These are phyloP conservation scores for Glutinoglossum americanum DNA, from an alignment of 495 filamentous ascomycete species.

Conservation along the genomic window DNA sequence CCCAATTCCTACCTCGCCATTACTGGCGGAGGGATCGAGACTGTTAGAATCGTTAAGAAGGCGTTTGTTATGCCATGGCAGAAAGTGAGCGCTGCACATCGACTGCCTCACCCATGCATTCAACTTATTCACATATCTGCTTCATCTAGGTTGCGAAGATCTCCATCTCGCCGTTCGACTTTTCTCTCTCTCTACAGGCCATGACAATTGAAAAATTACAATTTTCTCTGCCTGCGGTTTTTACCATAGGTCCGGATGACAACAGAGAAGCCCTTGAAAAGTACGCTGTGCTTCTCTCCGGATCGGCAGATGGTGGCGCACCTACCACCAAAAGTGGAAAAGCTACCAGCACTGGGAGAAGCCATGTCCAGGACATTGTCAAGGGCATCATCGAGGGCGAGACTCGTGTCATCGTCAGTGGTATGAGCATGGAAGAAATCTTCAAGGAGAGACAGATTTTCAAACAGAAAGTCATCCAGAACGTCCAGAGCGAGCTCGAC, in stretches of 20 bases:
- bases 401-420: conserved; percentile 52
- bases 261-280: conserved; percentile 42
- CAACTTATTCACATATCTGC: conserved; percentile 6
- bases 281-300: conserved; percentile 57
- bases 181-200: conserved; percentile 51
- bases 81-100: conserved; percentile 22
- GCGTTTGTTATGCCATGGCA: conserved; percentile 47
- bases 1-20: conserved; percentile 50
- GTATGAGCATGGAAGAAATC: conserved; percentile 76
- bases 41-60: conserved; percentile 52
- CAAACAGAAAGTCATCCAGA: conserved; percentile 53
- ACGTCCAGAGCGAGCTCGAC: conserved; percentile 53
- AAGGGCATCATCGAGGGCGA: conserved; percentile 81
- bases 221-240: conserved; percentile 58
- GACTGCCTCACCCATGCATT: neutral
- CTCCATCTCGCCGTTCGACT: conserved; percentile 55
- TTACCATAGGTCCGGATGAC: conserved; percentile 61
- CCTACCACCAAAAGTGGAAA: conserved; percentile 9
- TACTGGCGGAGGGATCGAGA: conserved; percentile 50
- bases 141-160: conserved; percentile 24
- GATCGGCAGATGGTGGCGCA: conserved; percentile 21
- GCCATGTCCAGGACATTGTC: conserved; percentile 63
- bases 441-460: conserved; percentile 63
- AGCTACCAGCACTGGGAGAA: conserved; percentile 21
- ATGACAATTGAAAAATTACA: conserved; percentile 74